Conservation (phyloP, 78 protist genomes). For the Isochrysis galbana region DNA sequence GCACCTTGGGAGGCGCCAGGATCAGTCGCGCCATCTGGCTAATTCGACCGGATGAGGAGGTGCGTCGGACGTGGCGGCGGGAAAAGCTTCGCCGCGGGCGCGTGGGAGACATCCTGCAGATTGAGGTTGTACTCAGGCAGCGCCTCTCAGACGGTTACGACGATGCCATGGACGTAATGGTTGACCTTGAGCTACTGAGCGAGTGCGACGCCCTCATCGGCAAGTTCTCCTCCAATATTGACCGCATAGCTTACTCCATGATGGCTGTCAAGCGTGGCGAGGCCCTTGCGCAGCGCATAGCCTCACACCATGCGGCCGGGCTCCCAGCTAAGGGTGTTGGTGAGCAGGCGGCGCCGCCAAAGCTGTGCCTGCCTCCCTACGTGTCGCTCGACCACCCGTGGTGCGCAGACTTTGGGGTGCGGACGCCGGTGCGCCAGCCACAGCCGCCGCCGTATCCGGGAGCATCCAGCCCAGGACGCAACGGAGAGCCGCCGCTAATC, state of each 20-base stretch:
- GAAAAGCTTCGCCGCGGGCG: too few relatives aligned
- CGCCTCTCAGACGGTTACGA: not conserved
- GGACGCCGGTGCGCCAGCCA: not conserved
- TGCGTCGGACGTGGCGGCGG: too few relatives aligned
- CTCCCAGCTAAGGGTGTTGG: too few relatives aligned
- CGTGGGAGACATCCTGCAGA: not conserved
- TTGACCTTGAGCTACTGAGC: slow-evolving; percentile 17
- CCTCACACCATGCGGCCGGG: too few relatives aligned
- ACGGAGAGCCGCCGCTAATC: not conserved
- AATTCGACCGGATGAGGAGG: too few relatives aligned
- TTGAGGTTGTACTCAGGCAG: not conserved
- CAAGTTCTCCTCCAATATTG: slow-evolving; percentile 27
- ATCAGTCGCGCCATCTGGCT: too few relatives aligned
- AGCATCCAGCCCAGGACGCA: not conserved
- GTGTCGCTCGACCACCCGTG: slow-evolving; percentile 20
- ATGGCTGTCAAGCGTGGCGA: not conserved
- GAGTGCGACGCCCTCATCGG: slow-evolving; percentile 11
- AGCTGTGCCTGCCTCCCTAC: not conserved
- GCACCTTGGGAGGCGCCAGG: too few relatives aligned
- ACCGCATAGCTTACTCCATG: not conserved
- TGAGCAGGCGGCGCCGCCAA: not conserved
- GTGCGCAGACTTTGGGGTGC: slow-evolving; percentile 3
- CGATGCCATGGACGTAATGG: not conserved
- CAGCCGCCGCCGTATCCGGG: not conserved
- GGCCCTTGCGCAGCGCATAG: too few relatives aligned